A percentile compares a stretch with the other conserved stretches of the same genome.
Evolutionary conservation across 1,139 yeast genomes (phyloP).

Genomic region (Scheffersomyces stambukii): DNA sequence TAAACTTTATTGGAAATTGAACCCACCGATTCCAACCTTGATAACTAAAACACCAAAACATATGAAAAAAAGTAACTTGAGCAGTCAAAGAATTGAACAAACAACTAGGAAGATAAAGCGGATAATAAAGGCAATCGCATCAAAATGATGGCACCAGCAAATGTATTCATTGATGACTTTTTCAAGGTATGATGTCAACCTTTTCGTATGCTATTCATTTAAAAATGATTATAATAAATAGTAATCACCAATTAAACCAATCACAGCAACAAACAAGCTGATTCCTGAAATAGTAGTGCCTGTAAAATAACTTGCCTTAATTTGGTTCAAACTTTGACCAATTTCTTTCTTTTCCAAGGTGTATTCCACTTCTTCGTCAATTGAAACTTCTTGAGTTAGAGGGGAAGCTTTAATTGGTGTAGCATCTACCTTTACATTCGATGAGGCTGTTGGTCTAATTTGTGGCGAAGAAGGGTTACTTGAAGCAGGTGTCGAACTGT

Average conservation of each 20-base stretch:
- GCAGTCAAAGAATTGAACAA: too few species aligned
- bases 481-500: slow-evolving; percentile 17
- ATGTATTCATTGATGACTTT: too few species aligned
- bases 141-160: too few species aligned
- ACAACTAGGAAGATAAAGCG: too few species aligned
- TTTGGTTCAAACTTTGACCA: slow-evolving; percentile 24
- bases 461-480: slow-evolving; percentile 9
- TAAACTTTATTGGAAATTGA: too few species aligned
- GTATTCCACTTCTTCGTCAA: slow-evolving; percentile 41
- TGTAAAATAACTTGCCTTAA: slow-evolving; percentile 27
- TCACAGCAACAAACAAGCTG: slow-evolving; percentile 37
- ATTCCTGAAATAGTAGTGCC: slow-evolving; percentile 39
- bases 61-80: too few species aligned
- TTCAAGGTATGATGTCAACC: too few species aligned
- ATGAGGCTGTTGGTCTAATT: too few species aligned
- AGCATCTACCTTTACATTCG: too few species aligned
- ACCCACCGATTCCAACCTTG: too few species aligned
- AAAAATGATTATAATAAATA: slow-evolving; percentile 17
- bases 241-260: slow-evolving; percentile 51
- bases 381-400: slow-evolving; percentile 15
- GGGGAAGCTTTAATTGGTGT: slow-evolving; percentile 8
- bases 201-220: background rate
- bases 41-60: too few species aligned
- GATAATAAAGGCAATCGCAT: too few species aligned
- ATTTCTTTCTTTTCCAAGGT: slow-evolving; percentile 40